Base-by-base conservation (phyloP, 2,329 filamentous ascomycete species). In the Stachybotrys chlorohalonatus region DNA sequence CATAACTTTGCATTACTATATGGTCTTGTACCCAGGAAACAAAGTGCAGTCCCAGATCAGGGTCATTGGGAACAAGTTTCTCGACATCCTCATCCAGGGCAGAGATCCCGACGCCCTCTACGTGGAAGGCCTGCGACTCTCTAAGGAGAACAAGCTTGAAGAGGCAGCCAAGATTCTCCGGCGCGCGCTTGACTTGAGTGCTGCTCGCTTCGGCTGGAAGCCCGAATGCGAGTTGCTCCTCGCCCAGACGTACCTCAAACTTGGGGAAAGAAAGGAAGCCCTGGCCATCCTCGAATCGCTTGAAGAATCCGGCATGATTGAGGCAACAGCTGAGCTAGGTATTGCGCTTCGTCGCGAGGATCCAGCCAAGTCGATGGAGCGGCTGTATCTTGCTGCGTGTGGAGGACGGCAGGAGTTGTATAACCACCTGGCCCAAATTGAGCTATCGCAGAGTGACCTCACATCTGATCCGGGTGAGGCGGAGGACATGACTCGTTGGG, bases 71-170 rank as follows among this genome's bases (percentile, higher is more conserved):
- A 52, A 56, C 1, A 65, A 64, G 15, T 71, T 71, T 59, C 62
- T 58, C 57, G 52, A 63, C 31, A 57, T 74, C 9, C 13, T 50
- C 16, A n/a, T 17, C 15, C n/a, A 50, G 32, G 65, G 62, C 31
- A 62, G 59, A n/a, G 63, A 74, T 45, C 61, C 69, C 4, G 62
- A 74, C 49, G 72, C 70, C 36, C 60, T 73, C 24, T 64, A 67
- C 5, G 59, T 65, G 8, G 64, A 72, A 47, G 72, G 67, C 15
- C 63, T 67, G 53, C 31, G 60, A 31, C 63, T 68, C 11, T 62
- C 61, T 51, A 49, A 52, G 31, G 56, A 61, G 46, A 63, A 61
- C 6, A 63, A 59, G 39, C 64, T 62, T 52, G 54, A 55, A 1
- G 61, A 58, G 8, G 64, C 67, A 5, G 57, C 56, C 30, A 52